phyloP scores from a whole-genome alignment of 768 basidiomycete genomes.

The Hemileccinum rubropunctum region DNA sequence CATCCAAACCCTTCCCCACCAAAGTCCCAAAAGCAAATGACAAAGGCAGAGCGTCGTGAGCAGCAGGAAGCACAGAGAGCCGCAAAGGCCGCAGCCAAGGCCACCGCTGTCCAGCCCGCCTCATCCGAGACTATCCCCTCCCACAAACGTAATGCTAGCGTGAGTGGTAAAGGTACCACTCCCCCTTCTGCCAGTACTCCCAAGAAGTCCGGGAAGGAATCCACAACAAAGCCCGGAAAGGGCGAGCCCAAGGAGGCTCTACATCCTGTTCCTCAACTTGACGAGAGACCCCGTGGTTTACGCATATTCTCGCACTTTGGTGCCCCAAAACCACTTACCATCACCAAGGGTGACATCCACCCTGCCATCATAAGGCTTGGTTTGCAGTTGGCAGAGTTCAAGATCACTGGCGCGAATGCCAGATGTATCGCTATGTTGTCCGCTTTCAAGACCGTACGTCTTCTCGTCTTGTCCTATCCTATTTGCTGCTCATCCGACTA shows the following conservation, averaged over 20 bases:
- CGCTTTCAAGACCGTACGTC: constrained; percentile 84
- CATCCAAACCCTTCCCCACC: constrained; percentile 10
- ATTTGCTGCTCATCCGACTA: constrained; percentile 1
- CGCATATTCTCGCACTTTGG: constrained; percentile 88
- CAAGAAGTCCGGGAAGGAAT: constrained; percentile 25
- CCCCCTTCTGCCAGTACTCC: constrained; percentile 15
- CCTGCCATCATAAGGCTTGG: constrained; percentile 85
- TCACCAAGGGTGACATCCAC: constrained; percentile 83
- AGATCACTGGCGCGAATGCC: constrained; percentile 92
- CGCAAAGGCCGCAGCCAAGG: constrained; percentile 59
- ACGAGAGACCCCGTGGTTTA: constrained; percentile 52
- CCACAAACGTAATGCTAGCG: constrained; percentile 21
- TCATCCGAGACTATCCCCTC: constrained; percentile 29
- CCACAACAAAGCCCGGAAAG: constrained; percentile 14
- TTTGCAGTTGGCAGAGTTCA: constrained; percentile 88
- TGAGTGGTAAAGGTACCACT: constrained; percentile 19
- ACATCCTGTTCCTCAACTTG: constrained; percentile 29
- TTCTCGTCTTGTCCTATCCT: background rate
- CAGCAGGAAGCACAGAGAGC: constrained; percentile 79
- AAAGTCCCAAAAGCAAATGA: constrained; percentile 67
- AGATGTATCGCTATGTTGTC: constrained; percentile 89
- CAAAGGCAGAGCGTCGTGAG: constrained; percentile 78
- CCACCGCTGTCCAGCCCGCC: constrained; percentile 20
- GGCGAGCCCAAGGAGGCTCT: constrained; percentile 26
- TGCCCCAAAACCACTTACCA: constrained; percentile 52